Base-by-base conservation (phyloP, 768 basidiomycete genomes). In the Mycena metata region DNA sequence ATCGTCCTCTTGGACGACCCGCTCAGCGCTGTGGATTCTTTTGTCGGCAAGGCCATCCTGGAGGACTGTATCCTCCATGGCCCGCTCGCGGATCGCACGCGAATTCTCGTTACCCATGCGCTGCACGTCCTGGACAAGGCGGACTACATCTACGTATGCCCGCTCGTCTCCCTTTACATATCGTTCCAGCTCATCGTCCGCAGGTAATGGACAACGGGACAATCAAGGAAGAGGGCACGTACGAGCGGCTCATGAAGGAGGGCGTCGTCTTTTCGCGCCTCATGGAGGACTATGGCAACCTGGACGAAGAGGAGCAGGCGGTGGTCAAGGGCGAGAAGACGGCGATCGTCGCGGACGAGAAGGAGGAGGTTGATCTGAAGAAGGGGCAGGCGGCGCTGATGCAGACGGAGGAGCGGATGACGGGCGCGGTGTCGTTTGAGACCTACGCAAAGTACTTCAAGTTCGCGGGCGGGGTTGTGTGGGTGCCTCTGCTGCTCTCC, bases 1-100 rank as follows among this genome's bases (percentile, higher is more conserved):
- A 84, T 95, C 60, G 88, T 93, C 46, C 85, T 95, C 16, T 83
- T 95, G 33, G 94, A 96, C 73, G 94, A 96, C 74, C 91, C 94
- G 17, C 85, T 95, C 39, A 89, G 89, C 41, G 93, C 93, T 0
- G 89, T 95, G 10, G 93, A 95, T 69, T 88, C 92, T 0, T 89
- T 91, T 70, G 93, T 94, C 6, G 90, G 91, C 12, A 89, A 89
- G 70, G 83, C 83, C 33, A 86, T 92, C 56, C 71, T 92, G 5
- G 86, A 92, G 21, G 80, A 90, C 45, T 91, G 91, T 71, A 75
- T 93, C 7, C 77, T 88, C 21, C 75, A 76, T 21, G 86, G 89
- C 0, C 88, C 89, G 3, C 76, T 90, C 23, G 81, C 84, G 0
- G 74, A 80, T 52, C 83, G 86, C 51, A 91, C 91, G 0, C 80